Conservation (phyloP, 1,284 basidiomycete genomes). For the Moesziomyces parantarcticus region DNA sequence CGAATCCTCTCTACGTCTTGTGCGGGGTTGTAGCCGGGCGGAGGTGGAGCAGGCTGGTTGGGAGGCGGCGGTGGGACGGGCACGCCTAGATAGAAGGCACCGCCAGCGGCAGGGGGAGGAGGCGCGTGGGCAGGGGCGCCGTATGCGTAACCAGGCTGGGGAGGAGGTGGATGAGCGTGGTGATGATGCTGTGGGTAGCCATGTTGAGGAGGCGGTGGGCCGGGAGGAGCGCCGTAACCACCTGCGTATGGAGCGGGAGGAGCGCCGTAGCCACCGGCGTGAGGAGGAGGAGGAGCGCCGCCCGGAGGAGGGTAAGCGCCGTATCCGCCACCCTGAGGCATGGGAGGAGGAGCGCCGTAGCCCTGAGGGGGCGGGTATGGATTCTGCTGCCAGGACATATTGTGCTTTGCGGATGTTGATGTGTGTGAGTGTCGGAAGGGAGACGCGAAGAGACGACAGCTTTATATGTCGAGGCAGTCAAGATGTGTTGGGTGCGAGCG, state of each 20-base stretch:
- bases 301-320: constrained; percentile 34
- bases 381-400: constrained; percentile 52
- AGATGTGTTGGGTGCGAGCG: no score
- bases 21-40: constrained; percentile 59
- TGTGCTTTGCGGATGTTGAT: background rate
- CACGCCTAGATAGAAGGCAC: constrained; percentile 55
- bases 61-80: constrained; percentile 61
- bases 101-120: constrained; percentile 16
- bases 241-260: constrained; percentile 30
- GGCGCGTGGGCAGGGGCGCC: constrained; percentile 42
- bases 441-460: background rate
- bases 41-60: constrained; percentile 48
- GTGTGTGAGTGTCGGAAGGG: background rate
- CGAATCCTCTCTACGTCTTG: constrained; percentile 60
- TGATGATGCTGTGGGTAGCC: constrained; percentile 15
- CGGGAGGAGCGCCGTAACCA: constrained; percentile 37
- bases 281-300: constrained; percentile 28
- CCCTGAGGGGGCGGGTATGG: constrained; percentile 43
- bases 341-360: constrained; percentile 44
- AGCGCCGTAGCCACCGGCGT: constrained; percentile 33
- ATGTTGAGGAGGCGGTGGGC: constrained; percentile 15
- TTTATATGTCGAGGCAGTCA: no score
- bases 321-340: constrained; percentile 40
- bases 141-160: constrained; percentile 41
- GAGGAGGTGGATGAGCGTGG: constrained; percentile 23